phyloP scores from a whole-genome alignment of 1,284 basidiomycete genomes.

The Mycena sp. region DNA sequence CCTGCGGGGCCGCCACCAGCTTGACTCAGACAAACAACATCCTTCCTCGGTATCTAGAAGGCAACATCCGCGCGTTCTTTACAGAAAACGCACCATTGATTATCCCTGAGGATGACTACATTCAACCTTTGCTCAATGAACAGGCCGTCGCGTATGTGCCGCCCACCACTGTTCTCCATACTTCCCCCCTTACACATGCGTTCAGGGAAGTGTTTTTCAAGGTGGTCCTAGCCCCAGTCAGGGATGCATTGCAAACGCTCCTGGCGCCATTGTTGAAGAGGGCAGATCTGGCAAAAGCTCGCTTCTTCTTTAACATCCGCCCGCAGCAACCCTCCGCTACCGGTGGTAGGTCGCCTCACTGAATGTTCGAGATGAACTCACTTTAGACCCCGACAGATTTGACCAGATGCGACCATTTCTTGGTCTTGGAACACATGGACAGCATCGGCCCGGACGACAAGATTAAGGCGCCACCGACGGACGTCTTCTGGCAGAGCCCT shows the following conservation, averaged over 20 bases:
- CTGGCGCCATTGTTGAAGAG: background rate
- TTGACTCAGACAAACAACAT: background rate
- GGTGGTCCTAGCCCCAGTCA: background rate
- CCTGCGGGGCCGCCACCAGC: background rate
- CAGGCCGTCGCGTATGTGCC: slow-evolving; percentile 6
- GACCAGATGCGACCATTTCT: background rate
- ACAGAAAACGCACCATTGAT: background rate
- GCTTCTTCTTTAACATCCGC: background rate
- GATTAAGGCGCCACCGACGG: background rate
- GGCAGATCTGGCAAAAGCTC: background rate
- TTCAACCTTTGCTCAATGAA: slow-evolving; percentile 7
- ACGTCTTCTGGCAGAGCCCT: background rate
- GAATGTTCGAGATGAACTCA: background rate
- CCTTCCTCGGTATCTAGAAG: background rate
- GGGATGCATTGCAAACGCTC: background rate
- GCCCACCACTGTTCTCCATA: background rate
- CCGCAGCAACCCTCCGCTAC: background rate
- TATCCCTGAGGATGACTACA: slow-evolving; percentile 1
- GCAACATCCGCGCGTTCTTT: background rate
- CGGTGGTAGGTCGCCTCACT: background rate
- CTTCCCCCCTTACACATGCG: background rate
- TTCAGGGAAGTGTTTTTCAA: slow-evolving; percentile 5
- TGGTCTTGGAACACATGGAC: slow-evolving; percentile 9
- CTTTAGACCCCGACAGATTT: background rate
- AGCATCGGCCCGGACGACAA: background rate